Evolutionary conservation across 345 rosid genomes (phyloP).

Genomic region (Crucihimalaya himalaica): DNA sequence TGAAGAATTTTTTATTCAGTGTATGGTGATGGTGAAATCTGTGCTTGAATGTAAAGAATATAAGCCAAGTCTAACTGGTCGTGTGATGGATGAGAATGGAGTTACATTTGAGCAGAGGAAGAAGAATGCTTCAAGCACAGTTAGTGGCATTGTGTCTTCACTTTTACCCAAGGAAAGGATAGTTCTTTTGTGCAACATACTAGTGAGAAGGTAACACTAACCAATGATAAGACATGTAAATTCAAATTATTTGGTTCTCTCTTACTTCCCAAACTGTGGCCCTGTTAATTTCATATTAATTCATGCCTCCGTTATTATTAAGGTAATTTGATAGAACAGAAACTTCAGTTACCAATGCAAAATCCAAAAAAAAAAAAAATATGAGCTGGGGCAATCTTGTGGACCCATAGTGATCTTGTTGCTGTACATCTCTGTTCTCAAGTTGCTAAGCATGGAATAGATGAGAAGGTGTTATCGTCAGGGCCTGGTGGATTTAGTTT

Average conservation of each 20-base stretch:
- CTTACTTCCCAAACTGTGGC: conserved; percentile 9
- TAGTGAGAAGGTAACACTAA: conserved; percentile 78
- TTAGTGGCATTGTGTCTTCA: conserved; percentile 67
- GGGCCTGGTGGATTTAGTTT: conserved; percentile 25
- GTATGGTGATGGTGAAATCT: conserved; percentile 94
- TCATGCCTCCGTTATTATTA: conserved; percentile 18
- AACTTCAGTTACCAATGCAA: not conserved
- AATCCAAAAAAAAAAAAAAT: not conserved
- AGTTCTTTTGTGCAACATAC: conserved; percentile 75
- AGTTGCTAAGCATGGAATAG: not conserved
- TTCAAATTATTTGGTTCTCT: conserved; percentile 20
- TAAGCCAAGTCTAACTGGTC: conserved; percentile 80
- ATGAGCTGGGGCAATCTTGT: conserved; percentile 17
- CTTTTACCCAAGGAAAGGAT: conserved; percentile 85
- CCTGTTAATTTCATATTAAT: not conserved
- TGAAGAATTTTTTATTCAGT: conserved; percentile 84
- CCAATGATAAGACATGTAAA: conserved; percentile 12
- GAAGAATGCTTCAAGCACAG: conserved; percentile 71
- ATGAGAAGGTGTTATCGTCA: not conserved
- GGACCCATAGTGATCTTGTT: not conserved
- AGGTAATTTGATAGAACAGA: not conserved
- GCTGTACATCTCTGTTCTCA: conserved; percentile 25
- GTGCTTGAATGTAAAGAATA: conserved; percentile 94
- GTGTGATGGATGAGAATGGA: conserved; percentile 83
- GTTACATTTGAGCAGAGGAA: conserved; percentile 78